Evolutionary conservation across 129 eudicot species (phyloP).

Genomic region (Flaveria robusta): DNA sequence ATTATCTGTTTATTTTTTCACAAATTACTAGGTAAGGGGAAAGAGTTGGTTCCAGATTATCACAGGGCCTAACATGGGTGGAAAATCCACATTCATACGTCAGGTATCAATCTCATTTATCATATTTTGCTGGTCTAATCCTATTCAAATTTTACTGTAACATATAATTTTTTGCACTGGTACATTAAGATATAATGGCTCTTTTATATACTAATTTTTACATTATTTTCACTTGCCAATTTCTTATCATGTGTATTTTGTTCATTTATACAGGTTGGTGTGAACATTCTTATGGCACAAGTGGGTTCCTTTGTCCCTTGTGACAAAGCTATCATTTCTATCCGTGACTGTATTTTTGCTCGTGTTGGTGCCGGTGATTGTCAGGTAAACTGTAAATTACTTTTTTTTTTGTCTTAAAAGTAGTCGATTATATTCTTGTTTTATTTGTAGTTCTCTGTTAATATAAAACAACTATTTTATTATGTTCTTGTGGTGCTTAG

Average conservation of each 20-base stretch:
- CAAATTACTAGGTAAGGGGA: constrained; percentile 64
- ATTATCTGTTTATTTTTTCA: constrained; percentile 23
- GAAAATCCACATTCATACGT: constrained; percentile 89
- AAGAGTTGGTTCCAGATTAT: constrained; percentile 96
- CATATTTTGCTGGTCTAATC: background rate
- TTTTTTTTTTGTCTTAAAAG: background rate
- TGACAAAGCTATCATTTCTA: constrained; percentile 79
- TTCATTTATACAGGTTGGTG: constrained; percentile 67
- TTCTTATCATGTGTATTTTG: background rate
- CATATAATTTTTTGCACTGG: background rate
- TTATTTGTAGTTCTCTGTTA: background rate
- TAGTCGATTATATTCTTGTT: background rate
- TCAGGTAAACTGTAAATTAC: constrained; percentile 53
- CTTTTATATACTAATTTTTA: background rate
- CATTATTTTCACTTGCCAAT: background rate
- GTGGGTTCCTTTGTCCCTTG: constrained; percentile 97
- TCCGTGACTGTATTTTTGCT: constrained; percentile 96
- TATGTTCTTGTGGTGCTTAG: constrained; percentile 38
- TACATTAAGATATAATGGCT: background rate
- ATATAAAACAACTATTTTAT: background rate
- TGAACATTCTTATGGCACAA: constrained; percentile 97
- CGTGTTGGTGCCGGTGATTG: constrained; percentile 99
- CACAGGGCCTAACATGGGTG: constrained; percentile 99
- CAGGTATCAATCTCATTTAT: constrained; percentile 53
- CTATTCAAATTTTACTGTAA: background rate